Evolutionary conservation across 2,329 filamentous ascomycete genomes (phyloP), one percentile per base, ranked within the genome.

Genomic region (Aspergillus niger): DNA sequence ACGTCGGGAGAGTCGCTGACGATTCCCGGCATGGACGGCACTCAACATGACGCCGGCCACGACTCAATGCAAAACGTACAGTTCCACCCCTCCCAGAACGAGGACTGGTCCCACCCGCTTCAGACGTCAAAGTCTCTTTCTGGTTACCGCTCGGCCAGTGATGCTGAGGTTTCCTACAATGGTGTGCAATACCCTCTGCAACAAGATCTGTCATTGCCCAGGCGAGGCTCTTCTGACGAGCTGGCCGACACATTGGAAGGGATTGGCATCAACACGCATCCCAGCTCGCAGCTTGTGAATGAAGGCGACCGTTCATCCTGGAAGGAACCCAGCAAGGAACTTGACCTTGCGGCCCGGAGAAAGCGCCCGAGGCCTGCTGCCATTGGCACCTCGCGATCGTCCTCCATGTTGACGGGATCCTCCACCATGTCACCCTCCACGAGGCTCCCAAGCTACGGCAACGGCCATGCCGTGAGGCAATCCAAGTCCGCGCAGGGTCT

Each of bases 281-380:
- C 63, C 39, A 65, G 72, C 58, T 66, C 67, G 20, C 71, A 71
- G 38, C 65, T 76, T 51, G 60, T 66, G 8, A 69, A 66, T 32
- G 67, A 66, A 41, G 64, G 65, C 3, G 72, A 71, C 20, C 64
- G 63, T 22, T 56, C 66, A 22, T 70, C 70, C 13, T 77, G 74
- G 74, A 74, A 73, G 57, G 71, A 73, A 49, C 63, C 73, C 32
- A 73, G 76, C 44, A 79, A 78, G 58, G 74, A 79, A 63, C 69
- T 80, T 50, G 79, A 81, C 60, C 72, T 81, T 63, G 79, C 79
- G 32, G 78, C 78, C 6, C 74, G 79, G 50, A 73, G 79, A 58
- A 81, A 81, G 65, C 74, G 78, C 38, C 79, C 79, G 13, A 70
- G 79, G 53, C 79, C 79, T 36, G 78, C 79, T 56, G 77, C 79